phyloP scores from a whole-genome alignment of 2,329 filamentous ascomycete species.

The Dichotomopilus funicola region DNA sequence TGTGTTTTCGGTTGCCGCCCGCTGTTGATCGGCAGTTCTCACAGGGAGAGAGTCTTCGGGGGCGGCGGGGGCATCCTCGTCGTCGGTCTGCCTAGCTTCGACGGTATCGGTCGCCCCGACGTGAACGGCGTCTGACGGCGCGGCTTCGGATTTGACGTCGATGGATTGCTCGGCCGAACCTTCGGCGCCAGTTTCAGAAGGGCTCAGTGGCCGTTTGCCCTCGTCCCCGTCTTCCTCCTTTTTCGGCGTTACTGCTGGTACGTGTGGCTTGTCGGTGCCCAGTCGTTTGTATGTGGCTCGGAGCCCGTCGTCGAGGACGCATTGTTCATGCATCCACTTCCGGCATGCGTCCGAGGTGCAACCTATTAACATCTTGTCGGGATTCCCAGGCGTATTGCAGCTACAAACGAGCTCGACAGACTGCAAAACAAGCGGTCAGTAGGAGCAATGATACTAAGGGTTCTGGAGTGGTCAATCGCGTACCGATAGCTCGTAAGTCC shows the following conservation, averaged over 20 bases:
- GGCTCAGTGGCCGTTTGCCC: slow-evolving; percentile 43
- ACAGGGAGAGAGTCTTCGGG: slow-evolving; percentile 20
- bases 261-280: slow-evolving; percentile 45
- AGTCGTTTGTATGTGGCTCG: slow-evolving; percentile 44
- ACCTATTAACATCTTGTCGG: slow-evolving; percentile 53
- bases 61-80: slow-evolving; percentile 21
- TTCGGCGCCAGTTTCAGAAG: slow-evolving; percentile 44
- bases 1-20: slow-evolving; percentile 24
- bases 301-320: slow-evolving; percentile 51
- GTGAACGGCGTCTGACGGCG: slow-evolving; percentile 31
- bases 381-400: slow-evolving; percentile 55
- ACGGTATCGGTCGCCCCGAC: slow-evolving; percentile 31
- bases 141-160: slow-evolving; percentile 44
- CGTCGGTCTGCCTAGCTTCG: slow-evolving; percentile 30
- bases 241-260: slow-evolving; percentile 31
- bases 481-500: slow-evolving; percentile 53
- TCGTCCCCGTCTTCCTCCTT: slow-evolving; percentile 37
- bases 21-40: slow-evolving; percentile 16
- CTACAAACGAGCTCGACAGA: slow-evolving; percentile 51
- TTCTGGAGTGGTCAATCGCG: slow-evolving; percentile 21
- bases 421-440: slow-evolving; percentile 26
- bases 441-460: background rate
- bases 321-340: slow-evolving; percentile 59
- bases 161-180: slow-evolving; percentile 45
- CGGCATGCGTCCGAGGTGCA: slow-evolving; percentile 50